These are phyloP conservation scores for Phytophthora megakarya DNA, from an alignment of 352 stramenopile species.

Conservation along the genomic window DNA sequence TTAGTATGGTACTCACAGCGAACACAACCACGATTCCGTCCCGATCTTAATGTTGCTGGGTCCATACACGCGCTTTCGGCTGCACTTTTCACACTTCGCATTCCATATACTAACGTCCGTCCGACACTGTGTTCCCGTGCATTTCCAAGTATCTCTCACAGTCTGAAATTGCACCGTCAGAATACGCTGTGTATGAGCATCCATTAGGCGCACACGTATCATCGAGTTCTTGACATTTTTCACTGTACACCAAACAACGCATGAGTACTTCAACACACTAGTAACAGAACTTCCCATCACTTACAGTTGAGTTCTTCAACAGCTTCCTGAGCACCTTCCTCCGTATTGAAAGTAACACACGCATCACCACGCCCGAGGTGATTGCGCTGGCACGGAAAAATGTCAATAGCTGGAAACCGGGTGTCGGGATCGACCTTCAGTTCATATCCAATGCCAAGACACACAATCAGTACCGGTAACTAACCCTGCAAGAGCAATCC, in stretches of 20 bases:
- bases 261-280: not conserved
- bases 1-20: constrained; percentile 45
- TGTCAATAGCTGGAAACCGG: constrained; percentile 54
- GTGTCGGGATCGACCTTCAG: constrained; percentile 48
- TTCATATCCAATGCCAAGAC: not conserved
- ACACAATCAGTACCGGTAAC: constrained; percentile 7
- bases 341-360: constrained; percentile 48
- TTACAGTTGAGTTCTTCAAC: constrained; percentile 64
- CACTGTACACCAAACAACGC: constrained; percentile 20
- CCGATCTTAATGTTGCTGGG: constrained; percentile 53
- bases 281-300: constrained; percentile 5
- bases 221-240: constrained; percentile 70
- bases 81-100: constrained; percentile 53
- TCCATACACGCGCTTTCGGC: constrained; percentile 52
- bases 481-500: not conserved
- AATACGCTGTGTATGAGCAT: constrained; percentile 48
- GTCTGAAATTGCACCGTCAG: constrained; percentile 48
- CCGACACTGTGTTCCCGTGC: constrained; percentile 44
- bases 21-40: constrained; percentile 66
- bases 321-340: constrained; percentile 44
- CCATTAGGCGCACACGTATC: constrained; percentile 54
- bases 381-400: constrained; percentile 60
- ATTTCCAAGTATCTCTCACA: constrained; percentile 62
- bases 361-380: constrained; percentile 57
- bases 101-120: constrained; percentile 71